These are phyloP conservation scores for Parsonsia alboflavescens DNA, from an alignment of 257 asterid species.

Conservation along the genomic window DNA sequence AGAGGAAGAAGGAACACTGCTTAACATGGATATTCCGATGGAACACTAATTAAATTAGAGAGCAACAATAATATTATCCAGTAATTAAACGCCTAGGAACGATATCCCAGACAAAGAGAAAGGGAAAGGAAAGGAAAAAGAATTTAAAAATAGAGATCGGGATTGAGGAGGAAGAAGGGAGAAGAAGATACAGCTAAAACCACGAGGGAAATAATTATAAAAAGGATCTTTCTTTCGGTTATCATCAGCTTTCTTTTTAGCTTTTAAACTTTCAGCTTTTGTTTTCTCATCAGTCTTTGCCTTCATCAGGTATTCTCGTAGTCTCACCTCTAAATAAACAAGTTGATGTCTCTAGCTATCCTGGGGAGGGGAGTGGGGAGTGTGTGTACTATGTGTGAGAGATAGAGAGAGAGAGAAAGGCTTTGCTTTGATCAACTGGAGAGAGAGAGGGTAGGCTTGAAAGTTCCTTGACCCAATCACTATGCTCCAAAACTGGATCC, in stretches of 20 bases:
- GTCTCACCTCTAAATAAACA: not conserved
- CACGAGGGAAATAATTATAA: slow-evolving; percentile 25
- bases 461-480: slow-evolving; percentile 9
- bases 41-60: too few relatives aligned
- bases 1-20: slow-evolving; percentile 40
- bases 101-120: not conserved
- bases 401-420: too few relatives aligned
- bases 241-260: slow-evolving; percentile 52
- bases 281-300: slow-evolving; percentile 24
- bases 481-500: slow-evolving; percentile 9
- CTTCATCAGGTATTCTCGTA: not conserved
- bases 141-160: slow-evolving; percentile 2
- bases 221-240: slow-evolving; percentile 48
- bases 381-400: slow-evolving; percentile 2
- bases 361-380: too few relatives aligned
- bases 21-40: slow-evolving; percentile 26
- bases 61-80: too few relatives aligned
- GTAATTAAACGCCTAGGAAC: not conserved
- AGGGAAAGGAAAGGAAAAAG: not conserved
- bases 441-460: not conserved
- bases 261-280: slow-evolving; percentile 41
- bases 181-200: slow-evolving; percentile 29
- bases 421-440: too few relatives aligned
- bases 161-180: not conserved
- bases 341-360: too few relatives aligned